Conservation (phyloP, 306 rosid species). For the Rosa multiflora region DNA sequence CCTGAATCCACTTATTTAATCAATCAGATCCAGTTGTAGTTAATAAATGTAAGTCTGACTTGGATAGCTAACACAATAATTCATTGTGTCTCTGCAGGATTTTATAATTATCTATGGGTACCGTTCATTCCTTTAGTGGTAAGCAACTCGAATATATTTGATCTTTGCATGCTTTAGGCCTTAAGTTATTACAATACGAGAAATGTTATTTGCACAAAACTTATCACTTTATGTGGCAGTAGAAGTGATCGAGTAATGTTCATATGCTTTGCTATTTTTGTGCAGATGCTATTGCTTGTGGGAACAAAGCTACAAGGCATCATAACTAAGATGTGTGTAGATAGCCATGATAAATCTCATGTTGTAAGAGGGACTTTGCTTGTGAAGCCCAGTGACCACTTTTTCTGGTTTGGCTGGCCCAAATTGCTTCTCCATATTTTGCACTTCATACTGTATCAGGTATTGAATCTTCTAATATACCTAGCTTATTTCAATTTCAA, state of each 20-base stretch:
- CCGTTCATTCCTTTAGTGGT: conserved; percentile 60
- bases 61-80: background rate
- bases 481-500: background rate
- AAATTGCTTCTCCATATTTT: conserved; percentile 50
- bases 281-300: conserved; percentile 51
- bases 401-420: conserved; percentile 60
- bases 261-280: background rate
- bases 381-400: conserved; percentile 52
- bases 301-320: conserved; percentile 66
- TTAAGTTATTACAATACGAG: background rate
- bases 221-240: background rate
- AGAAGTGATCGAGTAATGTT: background rate
- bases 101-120: conserved; percentile 47
- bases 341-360: conserved; percentile 47
- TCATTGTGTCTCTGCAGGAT: conserved; percentile 31
- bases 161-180: background rate
- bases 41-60: background rate
- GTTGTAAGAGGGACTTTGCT: conserved; percentile 57
- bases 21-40: background rate
- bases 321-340: conserved; percentile 54
- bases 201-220: background rate
- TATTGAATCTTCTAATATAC: background rate
- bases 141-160: conserved; percentile 21
- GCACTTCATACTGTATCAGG: conserved; percentile 58
- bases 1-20: background rate